These are phyloP conservation scores for Apiospora pterosperma DNA, from an alignment of 2,329 filamentous ascomycete genomes.

Conservation along the genomic window DNA sequence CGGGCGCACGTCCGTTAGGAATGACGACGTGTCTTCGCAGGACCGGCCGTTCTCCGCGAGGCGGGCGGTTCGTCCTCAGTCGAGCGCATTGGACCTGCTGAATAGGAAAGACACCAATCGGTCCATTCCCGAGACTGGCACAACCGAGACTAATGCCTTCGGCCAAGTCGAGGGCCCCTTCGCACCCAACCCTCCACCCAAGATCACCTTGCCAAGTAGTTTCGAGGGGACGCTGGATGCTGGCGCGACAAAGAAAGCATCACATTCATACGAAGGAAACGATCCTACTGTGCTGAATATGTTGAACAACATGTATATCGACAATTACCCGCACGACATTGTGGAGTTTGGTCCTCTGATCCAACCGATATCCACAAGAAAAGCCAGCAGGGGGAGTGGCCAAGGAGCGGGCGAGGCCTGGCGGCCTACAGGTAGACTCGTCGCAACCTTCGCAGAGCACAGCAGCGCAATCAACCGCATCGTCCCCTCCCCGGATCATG, in stretches of 20 bases:
- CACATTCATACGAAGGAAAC: slow-evolving; percentile 83
- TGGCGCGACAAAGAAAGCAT: slow-evolving; percentile 51
- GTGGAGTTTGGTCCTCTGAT: slow-evolving; percentile 77
- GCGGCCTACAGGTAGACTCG: slow-evolving; percentile 78
- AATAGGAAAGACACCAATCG: slow-evolving; percentile 58
- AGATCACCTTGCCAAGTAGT: slow-evolving; percentile 29
- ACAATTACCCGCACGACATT: slow-evolving; percentile 64
- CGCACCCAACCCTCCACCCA: slow-evolving; percentile 30
- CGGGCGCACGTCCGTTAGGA: slow-evolving; percentile 19
- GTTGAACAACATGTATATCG: slow-evolving; percentile 80
- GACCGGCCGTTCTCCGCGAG: slow-evolving; percentile 41
- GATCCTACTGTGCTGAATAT: slow-evolving; percentile 65
- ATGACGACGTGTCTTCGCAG: slow-evolving; percentile 33
- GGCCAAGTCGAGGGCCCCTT: slow-evolving; percentile 59
- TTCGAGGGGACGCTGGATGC: slow-evolving; percentile 28
- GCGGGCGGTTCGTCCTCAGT: slow-evolving; percentile 50
- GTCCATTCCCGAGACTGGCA: slow-evolving; percentile 56
- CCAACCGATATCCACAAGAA: slow-evolving; percentile 60
- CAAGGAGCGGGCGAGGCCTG: slow-evolving; percentile 61
- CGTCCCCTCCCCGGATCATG: slow-evolving; percentile 80
- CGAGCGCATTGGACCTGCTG: slow-evolving; percentile 57
- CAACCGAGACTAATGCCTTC: slow-evolving; percentile 56
- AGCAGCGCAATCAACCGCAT: slow-evolving; percentile 78
- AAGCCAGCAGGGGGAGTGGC: slow-evolving; percentile 45
- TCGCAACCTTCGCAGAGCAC: slow-evolving; percentile 89